A percentile compares a stretch with the other conserved stretches of the same genome.
phyloP scores from a whole-genome alignment of 2,329 filamentous ascomycete species.

The Aspergillus sp. region DNA sequence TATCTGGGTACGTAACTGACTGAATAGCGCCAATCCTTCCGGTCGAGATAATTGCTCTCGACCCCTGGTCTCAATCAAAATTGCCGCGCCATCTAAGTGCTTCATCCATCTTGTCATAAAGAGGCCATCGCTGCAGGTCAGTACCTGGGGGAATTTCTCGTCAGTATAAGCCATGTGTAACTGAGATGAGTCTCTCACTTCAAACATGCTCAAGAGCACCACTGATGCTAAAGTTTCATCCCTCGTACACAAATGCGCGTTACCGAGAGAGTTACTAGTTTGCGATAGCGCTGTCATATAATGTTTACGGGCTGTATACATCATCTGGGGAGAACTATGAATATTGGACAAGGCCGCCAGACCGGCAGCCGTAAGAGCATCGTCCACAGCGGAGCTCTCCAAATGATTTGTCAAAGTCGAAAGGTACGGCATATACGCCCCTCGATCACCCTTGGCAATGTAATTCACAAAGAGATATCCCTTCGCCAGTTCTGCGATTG shows the following conservation, averaged over 20 bases:
- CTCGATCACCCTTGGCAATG: not conserved
- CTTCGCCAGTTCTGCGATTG: conserved; percentile 2
- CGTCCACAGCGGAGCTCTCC: not conserved
- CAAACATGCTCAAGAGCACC: conserved; percentile 4
- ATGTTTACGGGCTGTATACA: not conserved
- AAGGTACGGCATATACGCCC: not conserved
- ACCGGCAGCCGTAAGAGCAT: not conserved
- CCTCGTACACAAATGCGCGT: not conserved
- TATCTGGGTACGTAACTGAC: conserved; percentile 2
- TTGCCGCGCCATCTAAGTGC: conserved; percentile 3
- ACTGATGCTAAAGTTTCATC: conserved; percentile 5
- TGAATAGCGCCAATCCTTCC: conserved; percentile 3
- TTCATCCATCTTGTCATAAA: conserved; percentile 3
- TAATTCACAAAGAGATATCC: not conserved
- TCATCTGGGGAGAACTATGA: not conserved
- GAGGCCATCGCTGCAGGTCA: not conserved
- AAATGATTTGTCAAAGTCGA: not conserved
- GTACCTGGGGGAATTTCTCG: not conserved
- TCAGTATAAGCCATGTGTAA: too few species aligned
- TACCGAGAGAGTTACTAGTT: not conserved
- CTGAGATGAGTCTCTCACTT: too few species aligned
- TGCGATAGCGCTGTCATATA: not conserved
- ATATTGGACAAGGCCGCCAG: conserved; percentile 5
- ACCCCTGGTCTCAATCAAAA: not conserved
- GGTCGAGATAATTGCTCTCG: not conserved